A percentile compares a stretch with the other conserved stretches of the same genome.
Evolutionary conservation across 352 stramenopile species (phyloP).

Genomic region (Phytophthora capsici): DNA sequence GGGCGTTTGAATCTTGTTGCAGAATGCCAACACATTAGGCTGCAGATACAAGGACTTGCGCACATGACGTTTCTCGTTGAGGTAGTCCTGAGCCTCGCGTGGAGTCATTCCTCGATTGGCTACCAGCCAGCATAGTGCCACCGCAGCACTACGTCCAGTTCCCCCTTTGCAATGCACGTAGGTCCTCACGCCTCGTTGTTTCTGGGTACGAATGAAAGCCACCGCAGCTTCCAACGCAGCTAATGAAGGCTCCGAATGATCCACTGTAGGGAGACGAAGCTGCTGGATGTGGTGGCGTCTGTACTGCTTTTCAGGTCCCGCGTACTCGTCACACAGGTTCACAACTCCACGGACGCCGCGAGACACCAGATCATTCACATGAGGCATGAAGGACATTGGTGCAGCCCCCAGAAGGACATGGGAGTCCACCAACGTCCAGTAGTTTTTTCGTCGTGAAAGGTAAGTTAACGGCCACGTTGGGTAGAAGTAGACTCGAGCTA

Average conservation of each 20-base stretch:
- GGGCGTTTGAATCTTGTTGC: constrained; percentile 50
- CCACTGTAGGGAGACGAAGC: constrained; percentile 90
- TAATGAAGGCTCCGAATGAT: constrained; percentile 85
- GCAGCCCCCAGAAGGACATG: constrained; percentile 92
- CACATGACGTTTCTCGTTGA: constrained; percentile 91
- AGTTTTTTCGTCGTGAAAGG: constrained; percentile 84
- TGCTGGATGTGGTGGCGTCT: constrained; percentile 88
- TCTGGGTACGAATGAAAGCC: constrained; percentile 91
- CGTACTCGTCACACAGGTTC: constrained; percentile 97
- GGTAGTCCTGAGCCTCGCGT: constrained; percentile 85
- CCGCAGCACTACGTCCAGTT: constrained; percentile 92
- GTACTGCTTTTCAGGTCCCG: constrained; percentile 89
- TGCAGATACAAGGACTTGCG: constrained; percentile 90
- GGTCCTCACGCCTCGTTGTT: constrained; percentile 85
- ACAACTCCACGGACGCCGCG: constrained; percentile 91
- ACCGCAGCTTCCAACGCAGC: constrained; percentile 76
- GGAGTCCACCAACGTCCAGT: constrained; percentile 92
- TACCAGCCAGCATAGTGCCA: constrained; percentile 93
- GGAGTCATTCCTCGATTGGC: constrained; percentile 73
- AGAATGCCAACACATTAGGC: constrained; percentile 86
- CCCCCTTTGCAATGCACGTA: constrained; percentile 97
- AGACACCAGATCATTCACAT: constrained; percentile 83
- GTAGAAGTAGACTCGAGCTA: constrained; percentile 90
- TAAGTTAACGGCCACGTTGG: constrained; percentile 94
- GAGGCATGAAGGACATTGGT: constrained; percentile 89